Conservation (phyloP, 2,329 filamentous ascomycete genomes). For the Stachybotrys chlorohalonatus region DNA sequence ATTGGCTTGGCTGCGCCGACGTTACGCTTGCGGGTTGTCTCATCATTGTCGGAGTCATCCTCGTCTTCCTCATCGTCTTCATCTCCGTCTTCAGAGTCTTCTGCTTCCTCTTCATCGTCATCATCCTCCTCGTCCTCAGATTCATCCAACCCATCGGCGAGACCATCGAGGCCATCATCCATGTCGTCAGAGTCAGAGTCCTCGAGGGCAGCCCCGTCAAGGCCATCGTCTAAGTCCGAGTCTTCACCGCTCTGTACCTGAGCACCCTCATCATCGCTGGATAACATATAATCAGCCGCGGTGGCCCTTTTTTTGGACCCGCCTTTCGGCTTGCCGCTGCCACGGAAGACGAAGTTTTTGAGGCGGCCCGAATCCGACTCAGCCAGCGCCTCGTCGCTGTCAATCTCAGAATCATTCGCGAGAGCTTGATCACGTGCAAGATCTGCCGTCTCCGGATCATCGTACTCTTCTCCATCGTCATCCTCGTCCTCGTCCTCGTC, state of each 20-base stretch:
- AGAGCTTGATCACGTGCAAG: conserved; percentile 39
- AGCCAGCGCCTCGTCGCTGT: conserved; percentile 63
- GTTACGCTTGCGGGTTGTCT: conserved; percentile 16
- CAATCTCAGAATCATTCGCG: conserved; percentile 51
- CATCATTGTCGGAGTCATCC: conserved; percentile 25
- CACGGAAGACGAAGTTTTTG: conserved; percentile 58
- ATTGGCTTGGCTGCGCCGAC: conserved; percentile 22
- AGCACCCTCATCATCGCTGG: conserved; percentile 28
- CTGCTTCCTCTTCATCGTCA: conserved; percentile 22
- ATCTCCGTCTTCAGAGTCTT: conserved; percentile 13
- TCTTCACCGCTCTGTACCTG: conserved; percentile 10
- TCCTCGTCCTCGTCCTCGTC: conserved; percentile 30
- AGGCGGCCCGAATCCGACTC: conserved; percentile 80
- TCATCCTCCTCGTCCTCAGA: conserved; percentile 23
- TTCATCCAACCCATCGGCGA: conserved; percentile 19
- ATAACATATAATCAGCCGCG: conserved; percentile 50
- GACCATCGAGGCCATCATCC: conserved; percentile 25
- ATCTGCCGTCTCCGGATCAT: conserved; percentile 47
- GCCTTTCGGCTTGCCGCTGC: conserved; percentile 42
- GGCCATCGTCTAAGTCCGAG: conserved; percentile 24
- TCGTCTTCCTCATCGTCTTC: conserved; percentile 26
- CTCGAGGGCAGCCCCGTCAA: conserved; percentile 25
- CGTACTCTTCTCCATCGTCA: conserved; percentile 40
- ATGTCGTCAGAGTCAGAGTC: conserved; percentile 26
- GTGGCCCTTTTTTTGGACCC: conserved; percentile 33